phyloP scores from a whole-genome alignment of 192 early-diverging fungal genomes.

The Entomortierella chlamydospora region DNA sequence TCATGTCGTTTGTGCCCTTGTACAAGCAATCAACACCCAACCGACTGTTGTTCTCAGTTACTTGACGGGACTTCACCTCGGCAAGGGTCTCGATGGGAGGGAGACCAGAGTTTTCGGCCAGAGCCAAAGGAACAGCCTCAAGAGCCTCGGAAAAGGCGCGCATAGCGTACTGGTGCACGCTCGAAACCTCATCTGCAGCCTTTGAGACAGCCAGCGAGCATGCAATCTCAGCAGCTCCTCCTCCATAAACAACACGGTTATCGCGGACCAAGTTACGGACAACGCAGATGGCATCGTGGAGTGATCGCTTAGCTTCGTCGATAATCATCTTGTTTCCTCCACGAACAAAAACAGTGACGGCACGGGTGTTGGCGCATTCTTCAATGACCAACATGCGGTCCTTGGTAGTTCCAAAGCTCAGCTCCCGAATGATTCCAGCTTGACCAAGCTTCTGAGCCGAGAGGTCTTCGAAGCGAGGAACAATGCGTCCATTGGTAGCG shows the following conservation, averaged over 20 bases:
- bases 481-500: slow-evolving; percentile 99
- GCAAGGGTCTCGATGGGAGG: slow-evolving; percentile 97
- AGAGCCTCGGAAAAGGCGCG: slow-evolving; percentile 97
- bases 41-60: slow-evolving; percentile 83
- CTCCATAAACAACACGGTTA: slow-evolving; percentile 99
- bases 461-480: slow-evolving; percentile 99
- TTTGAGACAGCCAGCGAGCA: slow-evolving; percentile 93
- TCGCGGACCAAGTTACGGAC: slow-evolving; percentile 97
- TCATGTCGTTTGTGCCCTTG: slow-evolving; percentile 96
- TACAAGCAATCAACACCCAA: slow-evolving; percentile 97
- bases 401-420: slow-evolving; percentile 97
- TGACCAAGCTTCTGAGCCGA: slow-evolving; percentile 87
- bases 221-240: slow-evolving; percentile 97
- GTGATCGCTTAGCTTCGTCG: slow-evolving; percentile 97
- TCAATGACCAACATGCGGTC: slow-evolving; percentile 99
- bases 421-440: slow-evolving; percentile 95
- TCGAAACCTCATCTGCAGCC: slow-evolving; percentile 84
- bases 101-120: slow-evolving; percentile 98
- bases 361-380: slow-evolving; percentile 98
- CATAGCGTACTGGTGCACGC: slow-evolving; percentile 99
- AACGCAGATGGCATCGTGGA: slow-evolving; percentile 99
- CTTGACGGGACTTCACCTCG: slow-evolving; percentile 94
- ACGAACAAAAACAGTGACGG: slow-evolving; percentile 96
- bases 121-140: slow-evolving; percentile 91
- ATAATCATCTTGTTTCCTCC: slow-evolving; percentile 99